phyloP scores from a whole-genome alignment of 306 rosid species.

The Cucurbita moschata region DNA sequence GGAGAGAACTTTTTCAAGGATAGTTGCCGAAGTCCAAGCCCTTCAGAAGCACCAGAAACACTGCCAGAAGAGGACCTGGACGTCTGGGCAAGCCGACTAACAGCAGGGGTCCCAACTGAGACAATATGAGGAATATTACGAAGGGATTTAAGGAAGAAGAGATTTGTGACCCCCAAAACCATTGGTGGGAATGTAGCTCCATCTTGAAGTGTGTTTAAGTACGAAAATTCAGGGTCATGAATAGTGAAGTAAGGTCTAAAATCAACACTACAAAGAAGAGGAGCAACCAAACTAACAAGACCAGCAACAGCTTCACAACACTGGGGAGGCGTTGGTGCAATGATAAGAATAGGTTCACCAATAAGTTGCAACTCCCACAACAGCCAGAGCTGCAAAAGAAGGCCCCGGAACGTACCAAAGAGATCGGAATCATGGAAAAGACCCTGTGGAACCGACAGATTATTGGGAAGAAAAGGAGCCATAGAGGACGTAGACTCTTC shows the following conservation, averaged over 20 bases:
- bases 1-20: slow-evolving; percentile 70
- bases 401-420: slow-evolving; percentile 66
- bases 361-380: slow-evolving; percentile 81
- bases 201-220: slow-evolving; percentile 53
- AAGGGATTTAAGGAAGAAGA: slow-evolving; percentile 84
- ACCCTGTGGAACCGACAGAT: slow-evolving; percentile 61
- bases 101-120: slow-evolving; percentile 83
- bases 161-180: slow-evolving; percentile 86
- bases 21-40: slow-evolving; percentile 62
- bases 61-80: slow-evolving; percentile 49
- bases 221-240: slow-evolving; percentile 68
- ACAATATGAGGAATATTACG: slow-evolving; percentile 56
- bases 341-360: slow-evolving; percentile 83
- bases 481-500: slow-evolving; percentile 57
- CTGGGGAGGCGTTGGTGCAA: slow-evolving; percentile 92
- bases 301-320: slow-evolving; percentile 92
- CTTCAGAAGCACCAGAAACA: slow-evolving; percentile 37
- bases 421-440: slow-evolving; percentile 86
- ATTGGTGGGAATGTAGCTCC: slow-evolving; percentile 63
- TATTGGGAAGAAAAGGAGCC: slow-evolving; percentile 72
- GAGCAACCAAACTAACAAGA: slow-evolving; percentile 92
- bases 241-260: slow-evolving; percentile 94
- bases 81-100: slow-evolving; percentile 30
- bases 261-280: slow-evolving; percentile 74
- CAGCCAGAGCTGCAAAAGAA: slow-evolving; percentile 84